Base-by-base conservation (phyloP, 2,329 filamentous ascomycete species). In the Zymoseptoria crescenta region DNA sequence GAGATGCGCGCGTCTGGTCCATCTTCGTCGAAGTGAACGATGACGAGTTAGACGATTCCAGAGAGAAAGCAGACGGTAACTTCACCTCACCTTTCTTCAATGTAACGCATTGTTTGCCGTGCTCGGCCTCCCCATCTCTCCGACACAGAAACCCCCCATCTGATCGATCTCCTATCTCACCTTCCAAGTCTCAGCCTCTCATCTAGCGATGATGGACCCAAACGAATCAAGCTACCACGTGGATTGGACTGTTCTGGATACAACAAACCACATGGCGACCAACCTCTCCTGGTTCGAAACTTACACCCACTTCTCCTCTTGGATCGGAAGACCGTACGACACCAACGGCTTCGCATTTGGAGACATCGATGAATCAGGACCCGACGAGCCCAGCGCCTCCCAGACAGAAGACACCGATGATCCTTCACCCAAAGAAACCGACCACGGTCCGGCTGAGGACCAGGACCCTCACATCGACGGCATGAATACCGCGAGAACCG, bases 211-310 rank as follows among this genome's bases (percentile, higher is more conserved):
- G 19, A 66, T 67, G 64, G 27, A 63, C 16, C 64, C 64, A 1
- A 58, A 30, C 21, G 62, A 61, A 24, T 10, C 49, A n/a, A 59
- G 54, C 3, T 67, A 65, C 49, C 52, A 63, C 48, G 49, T 54
- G 27, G 65, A 67, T 48, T 67, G 63, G 62, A 54, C 63, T 30
- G 60, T 56, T 55, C 59, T 56, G 13, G 55, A 55, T 60, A 51
- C 59, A 27, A 52, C 58, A 3, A 62, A 66, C 24, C 64, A 66
- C 53, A 50, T 64, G 52, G 62, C 61, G 30, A 65, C 58, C 49
- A 41, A 65, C 49, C 65, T 62, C 21, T 61, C 61, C 35, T 65
- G 62, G 61, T 67, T 66, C 49, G 52, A 48, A 35, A 55, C 21
- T 49, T 62, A 51, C 28, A 57, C 60, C 4, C 29, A 54, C 4